phyloP scores from a whole-genome alignment of 208 protist genomes.

The Lotmaria passim region DNA sequence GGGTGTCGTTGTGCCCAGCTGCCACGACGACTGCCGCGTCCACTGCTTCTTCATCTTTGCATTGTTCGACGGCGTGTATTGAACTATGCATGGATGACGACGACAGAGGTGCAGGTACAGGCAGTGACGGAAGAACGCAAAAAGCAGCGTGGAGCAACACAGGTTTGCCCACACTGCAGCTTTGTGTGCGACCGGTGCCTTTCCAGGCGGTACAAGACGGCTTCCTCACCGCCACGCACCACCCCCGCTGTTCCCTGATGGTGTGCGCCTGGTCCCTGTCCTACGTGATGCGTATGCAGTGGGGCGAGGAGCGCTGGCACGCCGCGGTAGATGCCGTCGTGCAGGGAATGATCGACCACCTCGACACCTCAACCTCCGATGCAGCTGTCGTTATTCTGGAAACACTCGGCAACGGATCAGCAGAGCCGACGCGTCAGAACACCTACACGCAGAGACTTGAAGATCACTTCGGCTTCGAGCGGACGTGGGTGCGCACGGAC shows the following conservation, averaged over 20 bases:
- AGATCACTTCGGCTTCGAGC: constrained; percentile 55
- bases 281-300: constrained; percentile 81
- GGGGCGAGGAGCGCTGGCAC: constrained; percentile 74
- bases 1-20: constrained; percentile 17
- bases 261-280: constrained; percentile 89
- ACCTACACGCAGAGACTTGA: constrained; percentile 70
- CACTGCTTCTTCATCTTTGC: background rate
- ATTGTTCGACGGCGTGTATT: background rate
- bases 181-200: constrained; percentile 57
- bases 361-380: constrained; percentile 43
- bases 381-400: constrained; percentile 79
- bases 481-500: constrained; percentile 80
- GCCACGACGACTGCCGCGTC: background rate
- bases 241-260: constrained; percentile 53
- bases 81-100: background rate
- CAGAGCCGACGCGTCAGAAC: constrained; percentile 67
- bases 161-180: constrained; percentile 21
- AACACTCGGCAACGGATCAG: constrained; percentile 71
- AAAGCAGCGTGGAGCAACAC: background rate
- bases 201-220: constrained; percentile 54
- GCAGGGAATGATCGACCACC: constrained; percentile 32
- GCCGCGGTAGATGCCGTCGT: constrained; percentile 58
- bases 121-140: background rate
- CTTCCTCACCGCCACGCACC: constrained; percentile 41
- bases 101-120: background rate